Base-by-base conservation (phyloP, 441 rosid genomes). In the Mallotus japonicus region DNA sequence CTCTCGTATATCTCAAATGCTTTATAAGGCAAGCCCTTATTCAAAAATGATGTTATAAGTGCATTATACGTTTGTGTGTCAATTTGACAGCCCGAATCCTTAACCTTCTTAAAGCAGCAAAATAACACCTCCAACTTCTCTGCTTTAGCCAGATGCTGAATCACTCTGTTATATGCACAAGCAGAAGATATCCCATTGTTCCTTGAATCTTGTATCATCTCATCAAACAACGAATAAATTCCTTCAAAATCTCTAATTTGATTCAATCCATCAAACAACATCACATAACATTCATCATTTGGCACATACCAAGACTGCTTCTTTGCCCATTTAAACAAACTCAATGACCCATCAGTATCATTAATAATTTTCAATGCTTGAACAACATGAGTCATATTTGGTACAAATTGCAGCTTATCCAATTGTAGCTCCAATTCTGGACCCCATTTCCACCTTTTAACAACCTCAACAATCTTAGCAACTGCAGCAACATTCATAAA, bases 371-470 rank as follows among this genome's bases (percentile, higher is more conserved):
- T 95, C 86, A 90, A 57, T 4, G 98, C 86, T 77, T 95, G 97
- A 53, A 71, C 77, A 28, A 88, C 73, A 74, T 90, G 99, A 78
- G 85, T 89, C 96, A 88, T 92, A 69, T 75, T 90, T 0, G 99
- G 99, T 73, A 86, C 81, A 60, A 92, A 95, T 71, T 91, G 99
- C 55, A 95, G 83, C 76, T 85, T 91, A 69, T 91, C 91, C 80
- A 95, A 79, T 2, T 95, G 97, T 44, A 83, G 88, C 83, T 95
- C 99, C 73, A 95, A 76, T 80, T 92, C 96, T 0, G 95, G 97
- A 24, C 99, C 99, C 99, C 99, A 95, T 83, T 86, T 92, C 98
- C 99, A 95, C 83, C 98, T 85, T 84, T 85, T 89, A 57, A 90
- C 93, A 76, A 91, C 85, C 81, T 95, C 99, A 71, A 91, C 95